A percentile compares a stretch with the other conserved stretches of the same genome.
These are phyloP conservation scores for Zymoseptoria ardabiliae DNA, from an alignment of 2,329 filamentous ascomycete genomes.

Conservation along the genomic window DNA sequence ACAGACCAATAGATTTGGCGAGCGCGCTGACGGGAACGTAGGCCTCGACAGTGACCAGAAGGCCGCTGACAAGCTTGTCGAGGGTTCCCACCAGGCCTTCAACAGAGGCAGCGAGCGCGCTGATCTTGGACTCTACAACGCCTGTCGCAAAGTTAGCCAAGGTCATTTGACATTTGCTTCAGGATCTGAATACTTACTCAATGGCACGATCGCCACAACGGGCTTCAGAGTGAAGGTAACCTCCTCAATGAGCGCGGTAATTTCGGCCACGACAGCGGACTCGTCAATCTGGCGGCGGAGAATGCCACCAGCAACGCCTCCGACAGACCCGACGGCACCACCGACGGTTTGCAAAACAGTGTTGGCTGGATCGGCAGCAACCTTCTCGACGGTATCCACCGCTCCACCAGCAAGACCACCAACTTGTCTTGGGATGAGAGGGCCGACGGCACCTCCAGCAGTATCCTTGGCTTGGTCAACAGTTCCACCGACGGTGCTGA, in stretches of 20 bases:
- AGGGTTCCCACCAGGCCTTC: not conserved
- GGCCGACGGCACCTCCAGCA: not conserved
- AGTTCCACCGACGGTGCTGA: not conserved
- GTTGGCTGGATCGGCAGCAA: not conserved
- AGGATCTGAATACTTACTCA: not conserved
- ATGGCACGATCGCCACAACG: not conserved
- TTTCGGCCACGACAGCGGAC: not conserved
- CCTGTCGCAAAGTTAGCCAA: not conserved
- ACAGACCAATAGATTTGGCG: not conserved
- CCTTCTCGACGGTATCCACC: not conserved
- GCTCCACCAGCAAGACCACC: not conserved
- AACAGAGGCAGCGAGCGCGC: not conserved
- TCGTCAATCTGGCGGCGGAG: not conserved
- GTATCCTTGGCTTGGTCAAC: not conserved
- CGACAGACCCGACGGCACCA: not conserved
- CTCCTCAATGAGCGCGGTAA: not conserved
- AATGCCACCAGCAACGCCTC: not conserved
- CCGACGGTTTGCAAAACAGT: not conserved
- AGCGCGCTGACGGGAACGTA: not conserved
- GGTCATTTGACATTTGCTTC: not conserved
- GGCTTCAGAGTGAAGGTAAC: not conserved
- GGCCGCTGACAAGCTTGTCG: not conserved
- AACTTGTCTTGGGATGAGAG: not conserved
- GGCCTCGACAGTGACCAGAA: not conserved
- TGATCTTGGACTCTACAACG: not conserved